A percentile compares a stretch with the other conserved stretches of the same genome.
phyloP scores from a whole-genome alignment of 495 filamentous ascomycete species.

The Aspergillus panamensis region DNA sequence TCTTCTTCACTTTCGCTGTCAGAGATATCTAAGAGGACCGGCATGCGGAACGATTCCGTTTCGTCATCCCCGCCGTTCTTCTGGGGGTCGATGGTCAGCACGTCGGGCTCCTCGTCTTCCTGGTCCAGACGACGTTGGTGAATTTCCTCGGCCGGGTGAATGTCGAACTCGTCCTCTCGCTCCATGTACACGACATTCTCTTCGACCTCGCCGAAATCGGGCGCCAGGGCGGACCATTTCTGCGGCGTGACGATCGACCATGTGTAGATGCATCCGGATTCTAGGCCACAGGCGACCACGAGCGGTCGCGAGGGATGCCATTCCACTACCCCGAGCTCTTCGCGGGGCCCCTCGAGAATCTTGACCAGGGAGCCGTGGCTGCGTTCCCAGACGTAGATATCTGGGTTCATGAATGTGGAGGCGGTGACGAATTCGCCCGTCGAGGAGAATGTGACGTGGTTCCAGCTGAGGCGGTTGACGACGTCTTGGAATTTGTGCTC shows the following conservation, averaged over 20 bases:
- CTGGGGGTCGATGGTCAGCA: constrained; percentile 67
- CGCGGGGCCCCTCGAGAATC: constrained; percentile 91
- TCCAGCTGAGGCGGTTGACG: constrained; percentile 91
- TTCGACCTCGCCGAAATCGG: constrained; percentile 96
- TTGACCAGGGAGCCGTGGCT: constrained; percentile 89
- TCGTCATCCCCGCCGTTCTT: constrained; percentile 53
- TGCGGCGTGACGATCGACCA: constrained; percentile 93
- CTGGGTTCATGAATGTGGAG: constrained; percentile 93
- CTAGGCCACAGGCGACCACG: constrained; percentile 84
- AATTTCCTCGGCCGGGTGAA: constrained; percentile 91
- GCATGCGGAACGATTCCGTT: constrained; percentile 71
- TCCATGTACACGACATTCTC: constrained; percentile 97
- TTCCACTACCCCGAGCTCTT: constrained; percentile 91
- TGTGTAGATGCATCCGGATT: constrained; percentile 82
- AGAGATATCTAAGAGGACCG: constrained; percentile 78
- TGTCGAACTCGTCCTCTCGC: constrained; percentile 95
- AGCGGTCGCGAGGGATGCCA: constrained; percentile 93
- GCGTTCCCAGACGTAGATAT: constrained; percentile 98
- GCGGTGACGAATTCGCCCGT: constrained; percentile 86
- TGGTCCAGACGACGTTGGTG: constrained; percentile 83
- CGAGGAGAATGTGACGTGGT: constrained; percentile 88
- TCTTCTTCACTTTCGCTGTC: constrained; percentile 80
- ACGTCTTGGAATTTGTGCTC: constrained; percentile 99
- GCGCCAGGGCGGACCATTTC: constrained; percentile 93
- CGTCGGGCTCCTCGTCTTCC: constrained; percentile 88